Percentiles rank a stretch among this genome's conserved stretches.
Conservation (phyloP, 202 grass and related monocot genomes). For the Setaria italica region DNA sequence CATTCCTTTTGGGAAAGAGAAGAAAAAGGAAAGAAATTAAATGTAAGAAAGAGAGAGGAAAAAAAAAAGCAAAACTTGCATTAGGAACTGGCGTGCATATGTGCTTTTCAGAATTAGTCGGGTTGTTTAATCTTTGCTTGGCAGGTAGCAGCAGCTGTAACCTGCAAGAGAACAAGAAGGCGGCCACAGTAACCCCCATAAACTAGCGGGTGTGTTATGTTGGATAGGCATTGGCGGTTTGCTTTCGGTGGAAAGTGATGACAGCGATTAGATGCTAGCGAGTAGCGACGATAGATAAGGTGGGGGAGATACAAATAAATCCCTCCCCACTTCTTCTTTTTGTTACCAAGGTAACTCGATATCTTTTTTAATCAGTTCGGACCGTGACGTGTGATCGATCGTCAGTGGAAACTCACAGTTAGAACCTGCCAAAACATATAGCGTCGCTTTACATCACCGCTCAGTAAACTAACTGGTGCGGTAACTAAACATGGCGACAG, state of each 20-base stretch:
- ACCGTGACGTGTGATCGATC: neutral
- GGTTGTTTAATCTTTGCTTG: neutral
- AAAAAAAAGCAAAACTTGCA: neutral
- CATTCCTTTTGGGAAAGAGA: too few species aligned
- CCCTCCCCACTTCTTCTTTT: neutral
- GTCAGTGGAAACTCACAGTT: neutral
- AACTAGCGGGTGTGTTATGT: neutral
- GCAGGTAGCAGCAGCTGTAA: neutral
- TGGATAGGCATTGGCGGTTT: neutral
- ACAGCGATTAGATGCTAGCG: slow-evolving; percentile 38
- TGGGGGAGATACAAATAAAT: neutral
- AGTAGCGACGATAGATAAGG: neutral
- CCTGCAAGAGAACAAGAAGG: neutral
- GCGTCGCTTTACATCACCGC: neutral
- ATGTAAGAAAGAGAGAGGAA: neutral
- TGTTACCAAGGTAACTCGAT: neutral
- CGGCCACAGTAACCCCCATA: slow-evolving; percentile 4
- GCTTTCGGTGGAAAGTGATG: slow-evolving; percentile 48
- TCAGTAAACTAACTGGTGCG: neutral
- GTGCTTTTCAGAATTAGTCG: neutral
- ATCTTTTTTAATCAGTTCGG: neutral
- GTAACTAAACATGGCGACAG: neutral
- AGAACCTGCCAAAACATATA: neutral
- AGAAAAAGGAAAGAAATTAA: too few species aligned
- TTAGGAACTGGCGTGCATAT: neutral